phyloP scores from a whole-genome alignment of 371 early-diverging fungal species.

The Mycotypha africana region DNA sequence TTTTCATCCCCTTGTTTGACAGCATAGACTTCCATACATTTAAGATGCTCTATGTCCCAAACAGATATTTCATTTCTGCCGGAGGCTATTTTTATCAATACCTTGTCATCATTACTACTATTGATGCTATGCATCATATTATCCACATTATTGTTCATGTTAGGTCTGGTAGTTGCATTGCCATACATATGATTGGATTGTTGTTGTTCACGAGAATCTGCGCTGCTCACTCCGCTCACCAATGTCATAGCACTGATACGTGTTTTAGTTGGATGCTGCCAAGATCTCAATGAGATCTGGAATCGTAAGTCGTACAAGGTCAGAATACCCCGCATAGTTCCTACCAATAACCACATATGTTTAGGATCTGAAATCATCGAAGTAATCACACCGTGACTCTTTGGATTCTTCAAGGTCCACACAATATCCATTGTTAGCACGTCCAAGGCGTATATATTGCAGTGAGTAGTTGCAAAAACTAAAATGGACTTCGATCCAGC shows the following conservation, averaged over 20 bases:
- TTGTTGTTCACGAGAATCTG: conserved; percentile 40
- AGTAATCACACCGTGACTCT: conserved; percentile 61
- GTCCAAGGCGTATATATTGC: conserved; percentile 74
- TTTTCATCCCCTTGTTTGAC: conserved; percentile 59
- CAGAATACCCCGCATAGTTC: conserved; percentile 79
- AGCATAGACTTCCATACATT: conserved; percentile 69
- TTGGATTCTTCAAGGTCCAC: conserved; percentile 60
- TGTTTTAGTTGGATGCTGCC: conserved; percentile 75
- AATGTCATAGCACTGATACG: conserved; percentile 62
- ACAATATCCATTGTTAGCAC: conserved; percentile 64
- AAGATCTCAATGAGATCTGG: conserved; percentile 66
- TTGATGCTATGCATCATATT: no score
- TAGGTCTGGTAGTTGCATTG: no score
- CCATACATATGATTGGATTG: no score
- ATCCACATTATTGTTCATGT: no score
- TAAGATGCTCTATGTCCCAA: conserved; percentile 73
- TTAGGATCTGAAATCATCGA: conserved; percentile 63
- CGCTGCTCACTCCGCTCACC: no score
- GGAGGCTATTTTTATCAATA: conserved; percentile 58
- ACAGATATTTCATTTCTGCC: conserved; percentile 78
- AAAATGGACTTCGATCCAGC: conserved; percentile 70
- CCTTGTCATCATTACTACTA: conserved; percentile 13
- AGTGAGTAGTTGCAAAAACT: conserved; percentile 72
- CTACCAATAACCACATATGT: conserved; percentile 69
- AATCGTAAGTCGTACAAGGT: conserved; percentile 85